Evolutionary conservation across 2,329 filamentous ascomycete species (phyloP), one percentile per base, ranked within the genome.

Genomic region (Bimuria novae-zelandiae): DNA sequence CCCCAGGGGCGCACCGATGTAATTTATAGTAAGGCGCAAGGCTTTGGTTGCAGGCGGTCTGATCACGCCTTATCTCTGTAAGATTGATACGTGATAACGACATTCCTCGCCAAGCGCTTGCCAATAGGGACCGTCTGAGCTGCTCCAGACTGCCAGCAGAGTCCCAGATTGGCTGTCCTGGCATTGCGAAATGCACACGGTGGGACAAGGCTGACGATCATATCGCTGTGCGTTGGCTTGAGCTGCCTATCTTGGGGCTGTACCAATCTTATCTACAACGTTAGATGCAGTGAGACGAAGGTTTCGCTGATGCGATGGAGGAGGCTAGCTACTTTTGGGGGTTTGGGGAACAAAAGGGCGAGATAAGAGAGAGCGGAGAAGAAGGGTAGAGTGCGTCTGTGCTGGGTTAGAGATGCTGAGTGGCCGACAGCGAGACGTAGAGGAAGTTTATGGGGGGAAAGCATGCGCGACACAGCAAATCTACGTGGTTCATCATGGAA

Each of bases 201-300:
- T 53, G 44, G 49, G 23, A 63, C 59, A 64, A 52, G 43, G 46
- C 49, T 54, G 42, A 55, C 55, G 42, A 56, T 42, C 55, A 56
- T 60, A 59, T 60, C 59, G 57, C 54, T 56, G 58, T 55, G 22
- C 55, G 54, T 59, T 56, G 57, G 40, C 46, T 53, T 36, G 46
- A 68, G 64, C 65, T 72, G 71, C 70, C 70, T 73, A 73, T 72
- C 67, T 60, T 46, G 64, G 68, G 62, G 50, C 57, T 56, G 58
- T 54, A 57, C 61, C 63, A 61, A 60, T 61, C 67, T 71, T 70
- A 69, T 69, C 30, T 33, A 11, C 30, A 12, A n/a, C 4, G n/a
- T 66, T 59, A 51, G 51, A 54, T 49, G 56, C 57, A 54, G 49
- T 60, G 56, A 58, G 55, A 57, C 59, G 41, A 45, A 60, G 66